phyloP scores from a whole-genome alignment of 441 rosid genomes.

The Dalechampia spathulata region DNA sequence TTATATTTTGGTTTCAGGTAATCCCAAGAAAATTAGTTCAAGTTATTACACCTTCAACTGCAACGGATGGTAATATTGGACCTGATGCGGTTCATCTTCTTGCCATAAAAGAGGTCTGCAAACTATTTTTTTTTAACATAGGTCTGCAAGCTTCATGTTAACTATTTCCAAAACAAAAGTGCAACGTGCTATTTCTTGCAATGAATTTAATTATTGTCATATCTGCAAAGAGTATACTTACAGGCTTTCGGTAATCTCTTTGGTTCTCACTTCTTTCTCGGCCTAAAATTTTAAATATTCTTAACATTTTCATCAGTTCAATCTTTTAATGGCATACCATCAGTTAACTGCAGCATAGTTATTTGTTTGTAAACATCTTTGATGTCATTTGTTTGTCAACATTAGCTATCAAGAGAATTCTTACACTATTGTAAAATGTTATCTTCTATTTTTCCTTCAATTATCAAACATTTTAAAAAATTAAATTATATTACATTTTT shows the following conservation, averaged over 20 bases:
- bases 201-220: background rate
- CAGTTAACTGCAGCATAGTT: background rate
- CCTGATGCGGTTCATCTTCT: slow-evolving; percentile 95
- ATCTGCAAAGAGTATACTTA: background rate
- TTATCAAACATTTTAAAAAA: too few relatives aligned
- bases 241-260: background rate
- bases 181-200: background rate
- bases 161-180: background rate
- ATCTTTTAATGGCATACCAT: too few relatives aligned
- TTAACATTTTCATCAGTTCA: background rate
- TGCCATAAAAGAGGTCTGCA: slow-evolving; percentile 76
- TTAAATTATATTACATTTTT: background rate
- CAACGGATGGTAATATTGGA: slow-evolving; percentile 63
- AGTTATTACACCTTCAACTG: slow-evolving; percentile 79
- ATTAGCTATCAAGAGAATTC: background rate
- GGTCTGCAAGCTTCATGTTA: too few relatives aligned
- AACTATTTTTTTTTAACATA: too few relatives aligned
- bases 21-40: slow-evolving; percentile 69
- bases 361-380: background rate
- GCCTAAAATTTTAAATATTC: background rate
- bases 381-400: background rate
- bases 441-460: background rate
- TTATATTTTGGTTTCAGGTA: slow-evolving; percentile 44
- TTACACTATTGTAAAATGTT: background rate
- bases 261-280: background rate